Evolutionary conservation across 2,329 filamentous ascomycete genomes (phyloP), one percentile per base, ranked within the genome.

Genomic region (Penicillium sp.): DNA sequence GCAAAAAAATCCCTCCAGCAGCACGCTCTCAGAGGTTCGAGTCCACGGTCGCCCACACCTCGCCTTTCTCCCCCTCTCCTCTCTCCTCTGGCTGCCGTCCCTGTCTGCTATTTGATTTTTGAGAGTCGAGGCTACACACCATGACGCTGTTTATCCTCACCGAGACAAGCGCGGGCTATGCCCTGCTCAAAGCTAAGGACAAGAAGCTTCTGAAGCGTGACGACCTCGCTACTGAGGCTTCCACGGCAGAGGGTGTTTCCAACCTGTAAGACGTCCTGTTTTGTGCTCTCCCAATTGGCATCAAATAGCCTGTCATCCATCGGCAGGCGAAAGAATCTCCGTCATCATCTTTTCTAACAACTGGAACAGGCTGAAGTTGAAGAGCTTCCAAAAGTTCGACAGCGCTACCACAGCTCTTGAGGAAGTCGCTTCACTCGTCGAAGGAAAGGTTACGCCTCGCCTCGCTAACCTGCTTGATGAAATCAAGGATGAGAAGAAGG

Each of bases 401-500:
- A 97, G 92, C 79, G 93, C 95, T 66, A 89, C 91, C 67, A 89
- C 89, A 67, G 95, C 95, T 67, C 85, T 99, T 63, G 91, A 96
- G 78, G 94, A 99, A 83, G 92, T 93, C 71, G 89, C 92, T 59
- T 88, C 92, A 46, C 82, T 99, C 65, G 91, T 92, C 69, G 94
- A 98, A 75, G 93, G 93, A 78, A 98, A 97, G 83, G 93, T 98
- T 67, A 96, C 94, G 52, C 90, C 93, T 62, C 89, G 95, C 79
- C 86, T 99, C 66, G 84, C 91, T 58, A 86, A 85, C 70, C 87
- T 99, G 65, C 89, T 99, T 70, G 88, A 96, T 70, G 89, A 90
- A 57, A 89, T 98, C 80, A 97, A 97, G 83, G 91, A 96, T 77
- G 95, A 99, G 86, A 96, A 96, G 85, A 98, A 99, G 83, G 90